phyloP scores from a whole-genome alignment of 768 basidiomycete genomes.

The Exidia glandulosa region DNA sequence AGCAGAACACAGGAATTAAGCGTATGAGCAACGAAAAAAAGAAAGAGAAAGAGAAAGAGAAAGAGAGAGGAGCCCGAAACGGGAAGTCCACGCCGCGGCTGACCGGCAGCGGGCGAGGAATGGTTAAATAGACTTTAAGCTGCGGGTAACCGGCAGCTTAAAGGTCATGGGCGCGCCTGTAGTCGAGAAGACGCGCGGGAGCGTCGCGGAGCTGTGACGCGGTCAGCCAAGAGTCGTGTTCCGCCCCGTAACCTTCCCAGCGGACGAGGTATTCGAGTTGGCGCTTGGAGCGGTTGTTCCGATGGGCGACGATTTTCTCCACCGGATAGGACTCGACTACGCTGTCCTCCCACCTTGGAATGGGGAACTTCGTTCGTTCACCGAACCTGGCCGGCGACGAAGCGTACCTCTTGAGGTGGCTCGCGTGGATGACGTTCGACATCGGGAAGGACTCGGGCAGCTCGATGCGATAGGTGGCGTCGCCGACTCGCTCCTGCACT shows the following conservation, averaged over 20 bases:
- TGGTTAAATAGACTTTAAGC: not conserved
- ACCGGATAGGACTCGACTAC: too few relatives aligned
- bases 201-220: slow-evolving; percentile 14
- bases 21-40: not conserved
- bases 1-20: not conserved
- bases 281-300: slow-evolving; percentile 1
- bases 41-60: not conserved
- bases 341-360: too few relatives aligned
- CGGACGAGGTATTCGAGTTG: slow-evolving; percentile 9
- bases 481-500: slow-evolving; percentile 11
- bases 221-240: slow-evolving; percentile 15
- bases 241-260: slow-evolving; percentile 14
- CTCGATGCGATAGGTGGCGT: not conserved
- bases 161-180: not conserved
- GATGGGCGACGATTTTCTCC: not conserved
- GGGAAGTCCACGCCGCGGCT: too few relatives aligned
- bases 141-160: not conserved
- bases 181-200: slow-evolving; percentile 3
- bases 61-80: too few relatives aligned
- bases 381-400: slow-evolving; percentile 10
- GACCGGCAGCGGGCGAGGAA: not conserved
- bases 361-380: slow-evolving; percentile 12
- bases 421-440: too few relatives aligned
- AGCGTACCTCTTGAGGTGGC: slow-evolving; percentile 12
- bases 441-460: slow-evolving; percentile 10